phyloP scores from a whole-genome alignment of 768 basidiomycete genomes.

The Obba rivulosa region DNA sequence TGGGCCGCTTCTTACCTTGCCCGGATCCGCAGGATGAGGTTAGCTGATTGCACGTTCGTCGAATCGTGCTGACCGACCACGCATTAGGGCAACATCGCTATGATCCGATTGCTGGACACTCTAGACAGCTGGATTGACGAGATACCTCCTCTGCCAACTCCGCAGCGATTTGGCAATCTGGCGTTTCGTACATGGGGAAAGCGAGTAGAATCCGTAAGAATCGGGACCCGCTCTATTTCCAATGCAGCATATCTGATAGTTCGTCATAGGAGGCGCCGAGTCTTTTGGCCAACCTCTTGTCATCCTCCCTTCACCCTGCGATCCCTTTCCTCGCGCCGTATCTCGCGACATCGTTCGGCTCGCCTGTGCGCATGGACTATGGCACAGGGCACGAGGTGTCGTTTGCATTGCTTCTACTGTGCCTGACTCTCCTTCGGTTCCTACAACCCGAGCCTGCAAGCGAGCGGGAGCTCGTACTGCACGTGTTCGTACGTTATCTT shows the following conservation, averaged over 20 bases:
- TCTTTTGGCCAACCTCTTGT: constrained; percentile 46
- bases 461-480: constrained; percentile 55
- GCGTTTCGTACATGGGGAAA: constrained; percentile 84
- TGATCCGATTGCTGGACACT: constrained; percentile 55
- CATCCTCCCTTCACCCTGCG: constrained; percentile 34
- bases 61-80: constrained; percentile 4
- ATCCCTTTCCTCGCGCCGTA: constrained; percentile 74
- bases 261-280: constrained; percentile 44
- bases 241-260: constrained; percentile 1
- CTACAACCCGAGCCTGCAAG: constrained; percentile 52
- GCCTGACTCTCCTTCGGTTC: constrained; percentile 64
- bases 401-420: constrained; percentile 74
- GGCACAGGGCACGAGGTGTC: constrained; percentile 95
- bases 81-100: constrained; percentile 39
- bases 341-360: constrained; percentile 81
- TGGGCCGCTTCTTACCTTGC: constrained; percentile 54
- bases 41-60: background rate
- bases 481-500: constrained; percentile 74
- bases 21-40: constrained; percentile 22
- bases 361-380: constrained; percentile 88
- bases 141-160: constrained; percentile 66
- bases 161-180: constrained; percentile 89
- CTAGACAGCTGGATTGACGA: constrained; percentile 75
- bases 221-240: constrained; percentile 1
- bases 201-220: constrained; percentile 67